A percentile compares a stretch with the other conserved stretches of the same genome.
phyloP scores from a whole-genome alignment of 805 yeast species.

The Debaryomyces prosopidis region DNA sequence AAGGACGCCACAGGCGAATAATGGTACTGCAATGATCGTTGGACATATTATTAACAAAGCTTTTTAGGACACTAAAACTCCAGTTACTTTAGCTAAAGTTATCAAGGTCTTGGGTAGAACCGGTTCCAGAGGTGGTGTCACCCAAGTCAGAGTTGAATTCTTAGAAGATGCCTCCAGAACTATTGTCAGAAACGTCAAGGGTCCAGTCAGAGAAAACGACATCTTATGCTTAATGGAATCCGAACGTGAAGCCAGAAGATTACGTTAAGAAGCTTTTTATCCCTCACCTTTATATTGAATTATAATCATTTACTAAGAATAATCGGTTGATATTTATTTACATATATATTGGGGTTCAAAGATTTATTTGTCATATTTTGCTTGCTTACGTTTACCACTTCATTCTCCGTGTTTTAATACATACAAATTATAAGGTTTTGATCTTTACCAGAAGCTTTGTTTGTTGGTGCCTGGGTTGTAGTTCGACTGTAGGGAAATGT shows the following conservation, averaged over 20 bases:
- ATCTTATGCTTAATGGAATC: conserved; percentile 97
- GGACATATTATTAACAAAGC: background rate
- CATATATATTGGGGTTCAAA: conserved; percentile 3
- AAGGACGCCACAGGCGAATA: too few relatives aligned
- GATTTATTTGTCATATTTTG: conserved; percentile 5
- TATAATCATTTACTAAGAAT: background rate
- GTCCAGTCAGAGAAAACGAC: conserved; percentile 51
- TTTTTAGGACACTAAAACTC: conserved; percentile 52
- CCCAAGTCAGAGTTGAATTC: conserved; percentile 52
- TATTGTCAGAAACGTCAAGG: conserved; percentile 51
- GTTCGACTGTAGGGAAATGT: background rate
- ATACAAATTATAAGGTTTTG: conserved; percentile 4
- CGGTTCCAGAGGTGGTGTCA: conserved; percentile 96
- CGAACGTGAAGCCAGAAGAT: conserved; percentile 97
- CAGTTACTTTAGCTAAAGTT: conserved; percentile 97
- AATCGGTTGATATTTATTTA: conserved; percentile 1
- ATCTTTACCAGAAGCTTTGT: background rate
- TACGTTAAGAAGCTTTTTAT: conserved; percentile 55
- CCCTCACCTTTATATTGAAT: background rate
- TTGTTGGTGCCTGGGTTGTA: background rate
- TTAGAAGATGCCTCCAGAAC: conserved; percentile 49
- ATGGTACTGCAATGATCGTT: too few relatives aligned
- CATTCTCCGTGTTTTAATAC: conserved; percentile 4
- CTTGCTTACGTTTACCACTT: conserved; percentile 5
- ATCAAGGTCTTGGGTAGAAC: conserved; percentile 98